Conservation (phyloP, 352 stramenopile species). For the Pythium grandisporangium region DNA sequence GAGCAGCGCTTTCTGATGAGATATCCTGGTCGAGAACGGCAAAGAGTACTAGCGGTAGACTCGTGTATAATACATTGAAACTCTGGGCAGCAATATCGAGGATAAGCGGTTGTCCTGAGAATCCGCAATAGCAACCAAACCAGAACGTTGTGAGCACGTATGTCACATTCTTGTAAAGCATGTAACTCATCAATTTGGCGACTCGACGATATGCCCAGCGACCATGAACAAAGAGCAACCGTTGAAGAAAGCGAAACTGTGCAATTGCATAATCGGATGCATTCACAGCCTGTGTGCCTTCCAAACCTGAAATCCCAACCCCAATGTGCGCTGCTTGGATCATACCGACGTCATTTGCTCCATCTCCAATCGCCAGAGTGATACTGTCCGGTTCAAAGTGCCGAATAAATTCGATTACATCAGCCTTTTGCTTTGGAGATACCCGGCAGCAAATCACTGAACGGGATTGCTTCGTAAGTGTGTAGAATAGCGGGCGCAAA, state of each 20-base stretch:
- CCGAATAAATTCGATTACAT: constrained; percentile 75
- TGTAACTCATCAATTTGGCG: constrained; percentile 90
- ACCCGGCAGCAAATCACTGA: constrained; percentile 86
- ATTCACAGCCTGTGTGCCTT: constrained; percentile 91
- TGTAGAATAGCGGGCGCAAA: constrained; percentile 49
- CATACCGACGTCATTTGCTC: constrained; percentile 96
- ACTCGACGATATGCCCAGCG: constrained; percentile 89
- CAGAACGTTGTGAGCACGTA: constrained; percentile 80
- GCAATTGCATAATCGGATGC: constrained; percentile 90
- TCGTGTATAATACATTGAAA: constrained; percentile 82
- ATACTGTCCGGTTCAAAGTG: constrained; percentile 57
- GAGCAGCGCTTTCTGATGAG: constrained; percentile 45
- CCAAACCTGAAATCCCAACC: constrained; percentile 88
- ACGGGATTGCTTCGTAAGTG: constrained; percentile 55
- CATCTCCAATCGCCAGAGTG: constrained; percentile 92
- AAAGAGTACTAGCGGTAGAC: constrained; percentile 63
- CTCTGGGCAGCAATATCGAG: constrained; percentile 70
- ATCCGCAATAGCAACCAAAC: constrained; percentile 74
- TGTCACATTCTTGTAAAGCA: constrained; percentile 93
- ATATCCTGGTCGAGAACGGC: constrained; percentile 76
- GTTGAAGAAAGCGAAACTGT: constrained; percentile 91
- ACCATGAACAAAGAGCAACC: constrained; percentile 89
- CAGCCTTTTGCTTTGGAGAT: constrained; percentile 82
- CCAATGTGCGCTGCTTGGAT: constrained; percentile 90
- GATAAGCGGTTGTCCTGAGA: constrained; percentile 72